phyloP scores from a whole-genome alignment of 1,284 basidiomycete species.

The Cryptococcus sp. region DNA sequence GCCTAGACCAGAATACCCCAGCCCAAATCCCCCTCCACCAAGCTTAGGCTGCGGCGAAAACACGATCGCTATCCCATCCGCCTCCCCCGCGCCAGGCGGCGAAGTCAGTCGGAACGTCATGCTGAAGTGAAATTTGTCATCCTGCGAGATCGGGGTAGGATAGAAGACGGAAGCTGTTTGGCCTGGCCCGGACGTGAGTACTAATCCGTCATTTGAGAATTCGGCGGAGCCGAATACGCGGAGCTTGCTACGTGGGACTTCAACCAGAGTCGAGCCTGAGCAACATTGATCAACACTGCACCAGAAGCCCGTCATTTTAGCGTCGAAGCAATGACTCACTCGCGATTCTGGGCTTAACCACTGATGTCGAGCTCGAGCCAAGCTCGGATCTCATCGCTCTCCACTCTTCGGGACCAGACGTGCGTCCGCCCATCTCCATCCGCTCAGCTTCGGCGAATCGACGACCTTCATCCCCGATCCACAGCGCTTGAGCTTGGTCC shows the following conservation, averaged over 20 bases:
- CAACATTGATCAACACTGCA: background rate
- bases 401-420: conserved; percentile 56
- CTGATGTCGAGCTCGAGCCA: conserved; percentile 20
- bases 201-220: conserved; percentile 3
- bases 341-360: conserved; percentile 14
- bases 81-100: conserved; percentile 26
- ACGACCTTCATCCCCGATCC: conserved; percentile 39
- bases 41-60: conserved; percentile 21
- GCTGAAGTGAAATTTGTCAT: conserved; percentile 14
- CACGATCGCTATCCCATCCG: conserved; percentile 44
- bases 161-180: conserved; percentile 37
- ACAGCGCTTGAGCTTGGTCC: conserved; percentile 44
- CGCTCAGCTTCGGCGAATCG: conserved; percentile 35
- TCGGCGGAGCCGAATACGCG: conserved; percentile 23
- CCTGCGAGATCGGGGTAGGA: conserved; percentile 11
- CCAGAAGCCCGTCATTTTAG: background rate
- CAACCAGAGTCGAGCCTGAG: conserved; percentile 5
- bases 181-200: conserved; percentile 26
- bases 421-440: conserved; percentile 42
- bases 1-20: conserved; percentile 46
- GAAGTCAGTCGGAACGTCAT: conserved; percentile 37
- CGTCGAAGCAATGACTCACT: conserved; percentile 10
- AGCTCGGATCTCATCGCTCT: conserved; percentile 51
- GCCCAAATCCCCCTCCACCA: conserved; percentile 41
- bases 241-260: conserved; percentile 7